These are phyloP conservation scores for Cladorrhinum sp. DNA, from an alignment of 2,329 filamentous ascomycete genomes.

Conservation along the genomic window DNA sequence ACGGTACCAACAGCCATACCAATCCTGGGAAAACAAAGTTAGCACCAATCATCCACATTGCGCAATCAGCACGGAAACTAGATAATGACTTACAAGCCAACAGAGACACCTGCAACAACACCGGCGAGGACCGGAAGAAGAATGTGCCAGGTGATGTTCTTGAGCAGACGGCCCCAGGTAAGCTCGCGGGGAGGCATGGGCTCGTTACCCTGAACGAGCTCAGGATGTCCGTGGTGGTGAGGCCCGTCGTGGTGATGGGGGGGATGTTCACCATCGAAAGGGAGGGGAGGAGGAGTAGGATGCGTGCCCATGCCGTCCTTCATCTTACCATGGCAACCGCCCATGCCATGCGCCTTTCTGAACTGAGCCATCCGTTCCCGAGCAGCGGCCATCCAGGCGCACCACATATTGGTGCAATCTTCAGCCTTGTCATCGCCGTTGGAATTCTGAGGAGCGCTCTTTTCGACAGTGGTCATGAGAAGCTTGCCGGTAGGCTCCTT, in stretches of 20 bases:
- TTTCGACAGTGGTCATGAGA: constrained; percentile 49
- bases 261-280: constrained; percentile 15
- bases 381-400: constrained; percentile 53
- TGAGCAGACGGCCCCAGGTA: constrained; percentile 47
- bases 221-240: constrained; percentile 24
- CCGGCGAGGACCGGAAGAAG: constrained; percentile 67
- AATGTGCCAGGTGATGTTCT: constrained; percentile 59
- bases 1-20: constrained; percentile 65
- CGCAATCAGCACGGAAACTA: no score
- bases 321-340: constrained; percentile 38
- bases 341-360: constrained; percentile 32
- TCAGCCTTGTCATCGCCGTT: constrained; percentile 29
- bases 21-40: constrained; percentile 38
- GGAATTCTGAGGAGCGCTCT: constrained; percentile 25
- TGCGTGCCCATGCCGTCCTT: constrained; percentile 15
- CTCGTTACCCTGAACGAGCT: constrained; percentile 8
- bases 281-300: not conserved
- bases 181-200: constrained; percentile 25
- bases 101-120: constrained; percentile 63
- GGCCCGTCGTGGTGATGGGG: constrained; percentile 22
- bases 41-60: no score
- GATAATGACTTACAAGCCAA: constrained; percentile 56
- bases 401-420: constrained; percentile 46
- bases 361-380: constrained; percentile 46
- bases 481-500: constrained; percentile 55